Percentiles rank a stretch among this genome's conserved stretches.
phyloP scores from a whole-genome alignment of 2,329 filamentous ascomycete genomes.

The Cryphonectria parasitica region DNA sequence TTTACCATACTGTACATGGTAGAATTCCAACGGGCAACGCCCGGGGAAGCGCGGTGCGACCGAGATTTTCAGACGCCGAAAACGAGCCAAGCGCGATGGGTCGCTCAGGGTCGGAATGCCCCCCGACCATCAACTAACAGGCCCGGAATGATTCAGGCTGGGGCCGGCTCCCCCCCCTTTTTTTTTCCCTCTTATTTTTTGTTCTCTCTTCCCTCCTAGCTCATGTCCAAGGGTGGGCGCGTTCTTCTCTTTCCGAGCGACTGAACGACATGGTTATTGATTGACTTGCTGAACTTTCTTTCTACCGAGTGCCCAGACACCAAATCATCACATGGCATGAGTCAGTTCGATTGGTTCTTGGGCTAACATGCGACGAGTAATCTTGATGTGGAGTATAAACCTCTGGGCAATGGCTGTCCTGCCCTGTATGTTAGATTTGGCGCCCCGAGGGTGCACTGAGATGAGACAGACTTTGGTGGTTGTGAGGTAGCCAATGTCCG shows the following conservation, averaged over 20 bases:
- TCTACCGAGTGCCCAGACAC: background rate
- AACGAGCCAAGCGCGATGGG: conserved; percentile 23
- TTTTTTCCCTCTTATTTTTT: no score
- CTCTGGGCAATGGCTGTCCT: background rate
- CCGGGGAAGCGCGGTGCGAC: conserved; percentile 24
- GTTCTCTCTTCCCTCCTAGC: background rate
- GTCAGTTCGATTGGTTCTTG: conserved; percentile 9
- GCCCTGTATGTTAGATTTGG: background rate
- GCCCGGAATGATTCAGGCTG: conserved; percentile 21
- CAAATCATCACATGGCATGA: background rate
- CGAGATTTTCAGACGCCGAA: conserved; percentile 27
- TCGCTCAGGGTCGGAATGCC: conserved; percentile 20
- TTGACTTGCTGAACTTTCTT: background rate
- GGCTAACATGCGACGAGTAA: background rate
- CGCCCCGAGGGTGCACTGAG: conserved; percentile 11
- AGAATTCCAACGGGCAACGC: conserved; percentile 14
- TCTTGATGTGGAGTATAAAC: background rate
- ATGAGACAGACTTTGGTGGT: conserved; percentile 23
- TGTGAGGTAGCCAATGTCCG: background rate
- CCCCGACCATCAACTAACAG: conserved; percentile 1
- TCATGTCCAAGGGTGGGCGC: background rate
- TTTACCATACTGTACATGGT: background rate
- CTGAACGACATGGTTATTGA: background rate
- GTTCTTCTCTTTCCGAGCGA: background rate
- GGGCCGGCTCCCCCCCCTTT: conserved; percentile 15